phyloP scores from a whole-genome alignment of 2,329 filamentous ascomycete genomes.

The Alternaria sp. region DNA sequence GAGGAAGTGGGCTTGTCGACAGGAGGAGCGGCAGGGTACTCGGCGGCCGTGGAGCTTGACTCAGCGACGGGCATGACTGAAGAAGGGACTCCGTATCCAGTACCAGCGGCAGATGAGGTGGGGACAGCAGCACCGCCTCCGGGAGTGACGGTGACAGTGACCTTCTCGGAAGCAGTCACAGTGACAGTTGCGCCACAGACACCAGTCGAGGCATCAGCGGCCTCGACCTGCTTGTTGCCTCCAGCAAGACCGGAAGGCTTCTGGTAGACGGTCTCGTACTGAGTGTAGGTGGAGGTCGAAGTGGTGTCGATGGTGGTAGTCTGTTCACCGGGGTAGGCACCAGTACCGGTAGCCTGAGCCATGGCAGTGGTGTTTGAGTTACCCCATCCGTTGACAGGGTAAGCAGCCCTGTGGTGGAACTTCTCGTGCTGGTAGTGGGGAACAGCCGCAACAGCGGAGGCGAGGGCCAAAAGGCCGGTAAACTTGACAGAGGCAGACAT shows the following conservation, averaged over 20 bases:
- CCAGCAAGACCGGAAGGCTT: conserved; percentile 26
- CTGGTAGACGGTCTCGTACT: conserved; percentile 31
- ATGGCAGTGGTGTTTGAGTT: conserved; percentile 33
- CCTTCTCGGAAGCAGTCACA: conserved; percentile 50
- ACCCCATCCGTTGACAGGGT: conserved; percentile 41
- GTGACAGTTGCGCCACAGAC: conserved; percentile 41
- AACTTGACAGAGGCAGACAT: conserved; percentile 48
- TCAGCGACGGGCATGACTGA: conserved; percentile 15
- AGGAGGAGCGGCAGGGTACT: conserved; percentile 11
- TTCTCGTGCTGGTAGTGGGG: conserved; percentile 41
- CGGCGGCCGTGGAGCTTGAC: conserved; percentile 7
- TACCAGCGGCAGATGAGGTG: conserved; percentile 18
- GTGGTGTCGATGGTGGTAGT: conserved; percentile 35
- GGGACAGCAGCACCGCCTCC: conserved; percentile 23
- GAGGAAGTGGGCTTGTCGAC: background rate
- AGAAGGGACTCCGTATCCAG: conserved; percentile 13
- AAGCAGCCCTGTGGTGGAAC: conserved; percentile 38
- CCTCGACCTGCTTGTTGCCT: conserved; percentile 20
- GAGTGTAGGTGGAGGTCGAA: conserved; percentile 33
- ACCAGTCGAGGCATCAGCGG: conserved; percentile 22
- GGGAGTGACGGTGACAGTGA: conserved; percentile 50
- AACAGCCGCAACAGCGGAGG: conserved; percentile 48
- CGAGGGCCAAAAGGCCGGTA: conserved; percentile 51
- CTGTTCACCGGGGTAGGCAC: conserved; percentile 21
- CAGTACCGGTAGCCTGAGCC: conserved; percentile 29